phyloP scores from a whole-genome alignment of 768 basidiomycete species.

The Dacryopinax primogenitus region DNA sequence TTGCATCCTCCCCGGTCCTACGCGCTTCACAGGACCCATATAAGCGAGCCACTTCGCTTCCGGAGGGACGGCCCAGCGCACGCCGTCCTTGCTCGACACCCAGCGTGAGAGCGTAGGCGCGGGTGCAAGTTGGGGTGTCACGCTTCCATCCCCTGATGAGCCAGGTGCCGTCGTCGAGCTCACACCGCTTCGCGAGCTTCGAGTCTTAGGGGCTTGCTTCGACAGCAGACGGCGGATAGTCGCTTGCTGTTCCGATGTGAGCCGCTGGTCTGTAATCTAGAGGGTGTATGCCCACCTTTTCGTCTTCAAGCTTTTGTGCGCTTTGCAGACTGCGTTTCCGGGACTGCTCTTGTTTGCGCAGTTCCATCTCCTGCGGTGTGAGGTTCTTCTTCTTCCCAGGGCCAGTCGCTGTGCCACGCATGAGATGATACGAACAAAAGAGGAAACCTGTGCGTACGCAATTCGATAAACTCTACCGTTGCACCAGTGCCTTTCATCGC shows the following conservation, averaged over 20 bases:
- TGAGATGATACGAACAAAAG: neutral
- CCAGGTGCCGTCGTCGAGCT: slow-evolving; percentile 35
- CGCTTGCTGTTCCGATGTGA: slow-evolving; percentile 42
- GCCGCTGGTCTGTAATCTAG: neutral
- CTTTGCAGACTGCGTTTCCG: slow-evolving; percentile 67
- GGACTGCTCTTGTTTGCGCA: slow-evolving; percentile 67
- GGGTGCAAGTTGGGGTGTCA: slow-evolving; percentile 19
- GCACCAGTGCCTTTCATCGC: slow-evolving; percentile 2
- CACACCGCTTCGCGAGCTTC: slow-evolving; percentile 28
- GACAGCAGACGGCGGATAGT: slow-evolving; percentile 82
- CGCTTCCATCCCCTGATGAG: slow-evolving; percentile 29
- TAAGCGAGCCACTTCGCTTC: neutral
- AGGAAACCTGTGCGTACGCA: neutral
- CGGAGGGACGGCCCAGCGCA: slow-evolving; percentile 2
- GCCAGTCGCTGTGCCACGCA: neutral
- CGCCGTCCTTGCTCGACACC: slow-evolving; percentile 43
- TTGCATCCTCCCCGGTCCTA: neutral
- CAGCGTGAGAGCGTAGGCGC: slow-evolving; percentile 56
- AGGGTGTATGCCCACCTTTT: slow-evolving; percentile 43
- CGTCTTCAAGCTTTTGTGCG: slow-evolving; percentile 75
- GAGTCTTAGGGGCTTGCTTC: slow-evolving; percentile 44
- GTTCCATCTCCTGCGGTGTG: slow-evolving; percentile 58
- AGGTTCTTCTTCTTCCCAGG: slow-evolving; percentile 47
- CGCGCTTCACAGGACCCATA: neutral
- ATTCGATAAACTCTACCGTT: neutral